Base-by-base conservation (phyloP, 2,329 filamentous ascomycete genomes). In the Knufia petricola region DNA sequence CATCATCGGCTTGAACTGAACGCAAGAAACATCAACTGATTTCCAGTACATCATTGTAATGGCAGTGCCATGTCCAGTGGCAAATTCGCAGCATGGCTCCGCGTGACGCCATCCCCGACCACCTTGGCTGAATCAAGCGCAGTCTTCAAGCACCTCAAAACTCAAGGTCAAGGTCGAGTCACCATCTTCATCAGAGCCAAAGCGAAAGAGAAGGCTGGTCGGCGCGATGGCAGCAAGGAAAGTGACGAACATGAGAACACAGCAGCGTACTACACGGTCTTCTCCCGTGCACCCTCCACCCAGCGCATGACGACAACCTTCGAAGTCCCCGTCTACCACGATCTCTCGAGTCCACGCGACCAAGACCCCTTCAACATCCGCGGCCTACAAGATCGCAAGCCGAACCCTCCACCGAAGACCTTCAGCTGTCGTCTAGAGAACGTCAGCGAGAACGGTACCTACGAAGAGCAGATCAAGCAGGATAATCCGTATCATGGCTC, bases 351-450 rank as follows among this genome's bases (percentile, higher is more conserved):
- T 39, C 50, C 56, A 12, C 38, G 40, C 20, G 45, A 52, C 19
- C 44, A 48, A 44, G 56, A 58, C 42, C 56, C 56, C 4, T 58
- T 54, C 53, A 58, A 58, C 28, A 50, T 57, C 20, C 51, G 54
- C 30, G 51, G 52, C 30, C 49, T 56, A 4, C 53, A 55, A 37
- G 45, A 52, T 17, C 51, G 56, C 24, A 49, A 46, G 23, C 45
- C 45, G 28, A 42, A 28, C 13, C 54, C 53, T 23, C 24, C 28
- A 12, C 49, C 54, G 13, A 46, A 42, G 24, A 52, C 48, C 8
- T 53, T 58, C 45, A 53, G 28, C 20, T 58, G 56, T 32, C 13
- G 30, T n/a, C 15, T 47, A 20, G 42, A 46, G 31, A 34, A 21
- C 13, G 30, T 24, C 17, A 4, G 15, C 17, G 28, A 46, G 31